Conservation (phyloP, 2,329 filamentous ascomycete species). For the Sclerotinia nivalis region DNA sequence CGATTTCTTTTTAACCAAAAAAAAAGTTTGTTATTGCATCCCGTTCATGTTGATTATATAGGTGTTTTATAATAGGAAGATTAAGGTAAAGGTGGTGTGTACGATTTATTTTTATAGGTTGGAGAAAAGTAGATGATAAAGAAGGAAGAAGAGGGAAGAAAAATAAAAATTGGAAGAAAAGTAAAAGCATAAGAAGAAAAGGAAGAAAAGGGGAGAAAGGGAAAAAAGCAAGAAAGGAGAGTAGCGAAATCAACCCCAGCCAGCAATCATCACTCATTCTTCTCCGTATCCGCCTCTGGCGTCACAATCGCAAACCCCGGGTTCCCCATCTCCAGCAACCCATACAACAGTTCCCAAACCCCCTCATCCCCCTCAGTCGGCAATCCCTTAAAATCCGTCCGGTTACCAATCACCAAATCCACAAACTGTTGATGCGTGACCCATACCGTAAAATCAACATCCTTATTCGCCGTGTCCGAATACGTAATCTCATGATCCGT, state of each 20-base stretch:
- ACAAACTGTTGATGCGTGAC: not conserved
- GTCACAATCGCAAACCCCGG: conserved; percentile 3
- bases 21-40: too few relatives aligned
- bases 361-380: not conserved
- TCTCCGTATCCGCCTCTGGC: not conserved
- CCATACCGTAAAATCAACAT: not conserved
- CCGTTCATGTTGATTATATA: too few relatives aligned
- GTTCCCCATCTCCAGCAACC: not conserved
- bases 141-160: too few relatives aligned
- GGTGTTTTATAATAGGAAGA: too few relatives aligned
- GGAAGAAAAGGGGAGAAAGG: not conserved
- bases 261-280: not conserved
- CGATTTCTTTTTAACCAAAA: too few relatives aligned
- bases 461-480: not conserved
- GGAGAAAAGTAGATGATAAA: too few relatives aligned
- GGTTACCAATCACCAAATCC: not conserved
- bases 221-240: not conserved
- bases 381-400: not conserved
- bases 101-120: too few relatives aligned
- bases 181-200: not conserved
- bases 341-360: not conserved
- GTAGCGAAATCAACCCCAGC: not conserved
- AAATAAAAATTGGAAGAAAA: too few relatives aligned
- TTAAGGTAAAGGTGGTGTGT: too few relatives aligned
- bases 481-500: conserved; percentile 5